phyloP scores from a whole-genome alignment of 768 basidiomycete genomes.

The Pleurotus sapidus region DNA sequence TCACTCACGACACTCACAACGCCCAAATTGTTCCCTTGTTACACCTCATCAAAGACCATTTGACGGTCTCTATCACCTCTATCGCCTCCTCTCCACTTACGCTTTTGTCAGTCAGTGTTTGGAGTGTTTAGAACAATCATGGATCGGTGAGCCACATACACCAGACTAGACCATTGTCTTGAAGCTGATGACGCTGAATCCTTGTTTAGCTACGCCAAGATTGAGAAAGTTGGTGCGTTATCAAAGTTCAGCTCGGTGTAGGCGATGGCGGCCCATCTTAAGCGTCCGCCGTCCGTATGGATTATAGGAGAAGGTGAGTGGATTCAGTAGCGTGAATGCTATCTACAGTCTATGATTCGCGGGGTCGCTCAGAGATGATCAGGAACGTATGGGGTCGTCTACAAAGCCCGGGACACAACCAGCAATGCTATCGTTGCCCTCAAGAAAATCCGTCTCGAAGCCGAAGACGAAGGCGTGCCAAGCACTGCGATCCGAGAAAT shows the following conservation, averaged over 20 bases:
- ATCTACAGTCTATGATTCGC: slow-evolving; percentile 10
- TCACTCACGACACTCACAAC: background rate
- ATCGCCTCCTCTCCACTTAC: background rate
- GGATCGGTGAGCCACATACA: slow-evolving; percentile 39
- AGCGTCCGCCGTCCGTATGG: background rate
- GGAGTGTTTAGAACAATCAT: slow-evolving; percentile 18
- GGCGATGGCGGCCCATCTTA: background rate
- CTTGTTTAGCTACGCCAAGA: slow-evolving; percentile 80
- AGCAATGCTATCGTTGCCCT: slow-evolving; percentile 88
- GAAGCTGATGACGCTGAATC: slow-evolving; percentile 14
- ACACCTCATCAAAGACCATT: background rate
- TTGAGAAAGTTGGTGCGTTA: slow-evolving; percentile 95
- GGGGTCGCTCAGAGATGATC: slow-evolving; percentile 8
- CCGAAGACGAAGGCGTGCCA: slow-evolving; percentile 98
- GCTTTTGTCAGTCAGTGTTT: background rate
- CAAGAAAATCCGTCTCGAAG: slow-evolving; percentile 98
- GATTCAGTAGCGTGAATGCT: slow-evolving; percentile 2
- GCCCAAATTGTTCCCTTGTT: background rate
- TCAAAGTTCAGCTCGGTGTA: slow-evolving; percentile 5
- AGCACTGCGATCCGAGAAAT: slow-evolving; percentile 98
- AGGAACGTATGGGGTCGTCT: slow-evolving; percentile 99
- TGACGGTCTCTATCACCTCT: background rate
- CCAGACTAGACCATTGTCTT: slow-evolving; percentile 10
- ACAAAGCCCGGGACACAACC: slow-evolving; percentile 86
- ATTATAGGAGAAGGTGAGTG: slow-evolving; percentile 49